These are phyloP conservation scores for Clavispora santaluciae DNA, from an alignment of 805 yeast species.

Conservation along the genomic window DNA sequence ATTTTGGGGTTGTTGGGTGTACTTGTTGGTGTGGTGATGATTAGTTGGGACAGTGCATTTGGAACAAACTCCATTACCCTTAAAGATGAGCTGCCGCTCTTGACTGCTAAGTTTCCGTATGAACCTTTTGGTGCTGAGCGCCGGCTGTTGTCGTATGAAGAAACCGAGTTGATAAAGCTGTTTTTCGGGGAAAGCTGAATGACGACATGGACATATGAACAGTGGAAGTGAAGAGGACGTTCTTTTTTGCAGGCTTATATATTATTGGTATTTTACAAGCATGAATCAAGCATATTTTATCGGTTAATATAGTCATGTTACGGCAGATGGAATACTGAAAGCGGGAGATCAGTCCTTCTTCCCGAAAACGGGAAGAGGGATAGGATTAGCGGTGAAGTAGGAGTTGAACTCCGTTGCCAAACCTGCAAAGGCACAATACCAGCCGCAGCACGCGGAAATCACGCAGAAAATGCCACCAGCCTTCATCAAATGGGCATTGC, in stretches of 20 bases:
- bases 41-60: slow-evolving; percentile 51
- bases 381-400: slow-evolving; percentile 9
- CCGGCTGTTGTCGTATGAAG: slow-evolving; percentile 13
- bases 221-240: no score
- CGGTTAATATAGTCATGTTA: no score
- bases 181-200: background rate
- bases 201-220: no score
- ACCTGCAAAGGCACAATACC: slow-evolving; percentile 17
- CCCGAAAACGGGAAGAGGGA: slow-evolving; percentile 13
- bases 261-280: no score
- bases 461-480: slow-evolving; percentile 14
- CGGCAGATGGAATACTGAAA: no score
- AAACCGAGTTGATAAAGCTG: slow-evolving; percentile 10
- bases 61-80: slow-evolving; percentile 1
- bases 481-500: slow-evolving; percentile 10
- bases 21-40: slow-evolving; percentile 61
- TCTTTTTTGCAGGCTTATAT: no score
- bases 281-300: no score
- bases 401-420: slow-evolving; percentile 14
- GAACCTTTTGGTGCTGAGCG: slow-evolving; percentile 6
- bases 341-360: no score
- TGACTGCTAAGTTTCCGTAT: slow-evolving; percentile 16
- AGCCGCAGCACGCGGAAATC: slow-evolving; percentile 13
- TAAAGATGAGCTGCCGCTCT: slow-evolving; percentile 7
- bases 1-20: slow-evolving; percentile 46